A percentile compares a stretch with the other conserved stretches of the same genome.
Evolutionary conservation across 495 filamentous ascomycete genomes (phyloP).

Genomic region (Hypoxylon intermedium): DNA sequence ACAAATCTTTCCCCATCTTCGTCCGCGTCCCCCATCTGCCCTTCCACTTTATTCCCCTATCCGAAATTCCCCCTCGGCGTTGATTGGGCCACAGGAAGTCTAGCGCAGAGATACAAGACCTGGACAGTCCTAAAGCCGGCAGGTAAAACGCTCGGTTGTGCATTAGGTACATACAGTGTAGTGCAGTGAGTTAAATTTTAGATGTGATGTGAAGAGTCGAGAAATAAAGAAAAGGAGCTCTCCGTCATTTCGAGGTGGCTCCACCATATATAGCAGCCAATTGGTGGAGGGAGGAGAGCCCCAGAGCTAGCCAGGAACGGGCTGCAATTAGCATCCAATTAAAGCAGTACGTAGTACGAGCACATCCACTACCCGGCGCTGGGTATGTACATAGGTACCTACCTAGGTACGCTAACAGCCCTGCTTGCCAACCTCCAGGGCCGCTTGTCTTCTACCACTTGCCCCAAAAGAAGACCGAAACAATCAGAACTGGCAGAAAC

Average conservation of each 20-base stretch:
- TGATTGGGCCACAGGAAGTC: conserved; percentile 4
- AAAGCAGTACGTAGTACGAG: too few species aligned
- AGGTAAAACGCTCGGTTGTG: conserved; percentile 10
- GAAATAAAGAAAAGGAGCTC: conserved; percentile 26
- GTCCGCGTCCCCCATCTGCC: background rate
- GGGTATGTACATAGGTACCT: too few species aligned
- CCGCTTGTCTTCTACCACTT: conserved; percentile 6
- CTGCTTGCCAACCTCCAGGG: too few species aligned
- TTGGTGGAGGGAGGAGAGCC: conserved; percentile 8
- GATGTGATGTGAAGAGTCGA: background rate
- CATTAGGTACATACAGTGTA: too few species aligned
- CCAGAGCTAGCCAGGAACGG: conserved; percentile 16
- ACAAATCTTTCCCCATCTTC: background rate
- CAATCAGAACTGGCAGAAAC: too few species aligned
- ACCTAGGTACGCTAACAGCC: background rate
- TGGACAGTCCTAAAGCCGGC: conserved; percentile 26
- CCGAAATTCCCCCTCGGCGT: background rate
- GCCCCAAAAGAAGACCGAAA: conserved; percentile 22
- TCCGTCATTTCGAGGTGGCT: conserved; percentile 35
- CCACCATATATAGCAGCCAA: conserved; percentile 21
- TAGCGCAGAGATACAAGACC: conserved; percentile 20
- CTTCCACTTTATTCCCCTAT: background rate
- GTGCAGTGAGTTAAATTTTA: conserved; percentile 16
- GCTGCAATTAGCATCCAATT: conserved; percentile 21
- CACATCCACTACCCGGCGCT: too few species aligned